Evolutionary conservation across 371 early-diverging fungal species (phyloP).

Genomic region (Dinochytrium kinnereticum): DNA sequence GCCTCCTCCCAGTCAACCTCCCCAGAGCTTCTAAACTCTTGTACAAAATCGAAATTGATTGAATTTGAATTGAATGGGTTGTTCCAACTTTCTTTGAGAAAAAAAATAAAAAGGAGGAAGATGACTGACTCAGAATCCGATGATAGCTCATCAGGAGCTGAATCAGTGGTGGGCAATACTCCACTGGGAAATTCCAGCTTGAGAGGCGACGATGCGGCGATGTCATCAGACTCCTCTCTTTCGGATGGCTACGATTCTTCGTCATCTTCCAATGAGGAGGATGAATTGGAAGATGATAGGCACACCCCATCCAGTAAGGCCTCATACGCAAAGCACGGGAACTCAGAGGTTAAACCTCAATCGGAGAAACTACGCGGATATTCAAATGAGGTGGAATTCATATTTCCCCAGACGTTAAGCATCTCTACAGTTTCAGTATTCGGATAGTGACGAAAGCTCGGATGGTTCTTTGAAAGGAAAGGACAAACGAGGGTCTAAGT

Average conservation of each 20-base stretch:
- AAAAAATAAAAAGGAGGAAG: background rate
- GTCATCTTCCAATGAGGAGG: conserved; percentile 12
- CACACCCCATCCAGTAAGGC: background rate
- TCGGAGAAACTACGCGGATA: background rate
- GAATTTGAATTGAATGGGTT: conserved; percentile 1
- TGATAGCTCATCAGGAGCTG: background rate
- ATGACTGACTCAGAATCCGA: background rate
- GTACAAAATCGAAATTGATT: background rate
- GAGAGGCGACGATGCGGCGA: background rate
- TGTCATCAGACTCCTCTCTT: background rate
- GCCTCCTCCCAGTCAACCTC: background rate
- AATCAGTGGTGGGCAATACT: background rate
- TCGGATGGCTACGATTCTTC: conserved; percentile 9
- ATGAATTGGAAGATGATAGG: conserved; percentile 22
- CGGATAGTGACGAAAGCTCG: conserved; percentile 13
- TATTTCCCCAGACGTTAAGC: background rate
- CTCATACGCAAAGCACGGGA: background rate
- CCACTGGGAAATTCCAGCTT: background rate
- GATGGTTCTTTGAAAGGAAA: background rate
- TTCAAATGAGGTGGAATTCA: background rate
- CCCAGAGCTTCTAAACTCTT: no score
- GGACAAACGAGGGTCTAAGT: background rate
- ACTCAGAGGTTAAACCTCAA: background rate
- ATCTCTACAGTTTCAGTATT: background rate
- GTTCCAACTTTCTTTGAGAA: background rate